Conservation (phyloP, 225 moss, liverwort and hornwort genomes). For the Physcomitrellopsis africana region DNA sequence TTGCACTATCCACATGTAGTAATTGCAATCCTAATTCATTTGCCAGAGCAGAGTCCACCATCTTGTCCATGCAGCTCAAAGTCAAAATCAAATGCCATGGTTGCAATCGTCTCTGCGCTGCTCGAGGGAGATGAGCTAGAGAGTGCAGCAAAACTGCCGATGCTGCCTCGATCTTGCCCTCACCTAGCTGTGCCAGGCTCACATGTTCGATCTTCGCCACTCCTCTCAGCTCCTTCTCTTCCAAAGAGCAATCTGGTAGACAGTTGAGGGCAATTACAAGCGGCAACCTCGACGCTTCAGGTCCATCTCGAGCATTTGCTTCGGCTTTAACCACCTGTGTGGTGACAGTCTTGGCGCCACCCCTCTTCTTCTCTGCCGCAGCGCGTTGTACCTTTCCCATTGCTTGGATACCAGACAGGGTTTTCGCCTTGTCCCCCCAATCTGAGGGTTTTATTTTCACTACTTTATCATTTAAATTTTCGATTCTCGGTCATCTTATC, state of each 20-base stretch:
- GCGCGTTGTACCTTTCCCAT: constrained; percentile 53
- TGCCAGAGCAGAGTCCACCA: constrained; percentile 86
- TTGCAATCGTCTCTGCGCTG: constrained; percentile 90
- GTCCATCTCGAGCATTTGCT: constrained; percentile 24
- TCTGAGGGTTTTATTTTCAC: constrained; percentile 16
- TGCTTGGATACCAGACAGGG: constrained; percentile 30
- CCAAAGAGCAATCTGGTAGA: constrained; percentile 71
- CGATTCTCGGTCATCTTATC: not conserved
- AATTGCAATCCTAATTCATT: constrained; percentile 90
- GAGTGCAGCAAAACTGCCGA: constrained; percentile 91
- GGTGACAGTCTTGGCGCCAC: constrained; percentile 20
- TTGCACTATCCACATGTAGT: constrained; percentile 87
- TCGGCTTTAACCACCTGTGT: not conserved
- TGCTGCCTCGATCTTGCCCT: constrained; percentile 94
- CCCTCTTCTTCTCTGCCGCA: constrained; percentile 37
- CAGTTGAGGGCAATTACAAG: constrained; percentile 92
- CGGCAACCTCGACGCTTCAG: constrained; percentile 50
- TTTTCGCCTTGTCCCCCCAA: constrained; percentile 4
- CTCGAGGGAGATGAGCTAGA: constrained; percentile 90
- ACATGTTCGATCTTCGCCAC: constrained; percentile 90
- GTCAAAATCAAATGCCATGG: constrained; percentile 94
- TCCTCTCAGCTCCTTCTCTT: constrained; percentile 68
- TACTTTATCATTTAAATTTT: constrained; percentile 21
- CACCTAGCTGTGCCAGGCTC: constrained; percentile 80
- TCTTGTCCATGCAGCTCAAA: constrained; percentile 88